Conservation (phyloP, 2,329 filamentous ascomycete genomes). For the Zasmidium citrigriseum region DNA sequence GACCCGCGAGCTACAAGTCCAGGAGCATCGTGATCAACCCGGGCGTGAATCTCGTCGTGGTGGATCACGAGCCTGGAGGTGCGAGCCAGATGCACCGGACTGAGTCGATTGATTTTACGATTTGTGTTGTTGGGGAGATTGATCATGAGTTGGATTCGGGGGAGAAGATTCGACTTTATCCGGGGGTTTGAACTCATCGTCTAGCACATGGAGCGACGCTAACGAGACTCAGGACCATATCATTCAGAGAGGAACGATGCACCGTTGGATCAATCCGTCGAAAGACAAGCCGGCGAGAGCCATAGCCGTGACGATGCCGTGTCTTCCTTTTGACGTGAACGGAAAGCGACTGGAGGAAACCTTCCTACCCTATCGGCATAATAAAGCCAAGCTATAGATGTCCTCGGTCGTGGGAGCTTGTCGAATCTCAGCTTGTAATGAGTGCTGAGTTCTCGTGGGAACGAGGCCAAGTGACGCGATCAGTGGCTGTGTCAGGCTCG, state of each 20-base stretch:
- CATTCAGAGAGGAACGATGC: conserved; percentile 24
- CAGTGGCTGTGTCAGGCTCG: no score
- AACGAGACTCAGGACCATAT: conserved; percentile 22
- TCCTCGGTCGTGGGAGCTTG: no score
- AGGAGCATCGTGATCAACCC: conserved; percentile 20
- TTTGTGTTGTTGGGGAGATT: conserved; percentile 23
- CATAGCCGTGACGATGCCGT: conserved; percentile 21
- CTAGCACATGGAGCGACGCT: not conserved
- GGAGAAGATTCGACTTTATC: conserved; percentile 21
- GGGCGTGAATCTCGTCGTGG: conserved; percentile 21
- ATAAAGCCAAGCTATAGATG: no score
- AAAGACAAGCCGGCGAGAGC: conserved; percentile 22
- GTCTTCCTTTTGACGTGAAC: conserved; percentile 22
- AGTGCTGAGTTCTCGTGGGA: no score
- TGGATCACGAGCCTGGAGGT: conserved; percentile 24
- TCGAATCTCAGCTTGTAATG: no score
- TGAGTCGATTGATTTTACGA: conserved; percentile 23
- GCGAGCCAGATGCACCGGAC: conserved; percentile 25
- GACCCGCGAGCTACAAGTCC: conserved; percentile 15
- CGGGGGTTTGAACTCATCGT: conserved; percentile 12
- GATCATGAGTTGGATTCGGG: conserved; percentile 27
- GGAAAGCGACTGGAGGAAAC: conserved; percentile 20
- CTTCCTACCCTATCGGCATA: no score
- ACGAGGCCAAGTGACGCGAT: no score
- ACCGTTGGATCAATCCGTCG: conserved; percentile 24